Evolutionary conservation across 257 asterid species (phyloP), one percentile per base, ranked within the genome.

Genomic region (Gentiana straminea): DNA sequence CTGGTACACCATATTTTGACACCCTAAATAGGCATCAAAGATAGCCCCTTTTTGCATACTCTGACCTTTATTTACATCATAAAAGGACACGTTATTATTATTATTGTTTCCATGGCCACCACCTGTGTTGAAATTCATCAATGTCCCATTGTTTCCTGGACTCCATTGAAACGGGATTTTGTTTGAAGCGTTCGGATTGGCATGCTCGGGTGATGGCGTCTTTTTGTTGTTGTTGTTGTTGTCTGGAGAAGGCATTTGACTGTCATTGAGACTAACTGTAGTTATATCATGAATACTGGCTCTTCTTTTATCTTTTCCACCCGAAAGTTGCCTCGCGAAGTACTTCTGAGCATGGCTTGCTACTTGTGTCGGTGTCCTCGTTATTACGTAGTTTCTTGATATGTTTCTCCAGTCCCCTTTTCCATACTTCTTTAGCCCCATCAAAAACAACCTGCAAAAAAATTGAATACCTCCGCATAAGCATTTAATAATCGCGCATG

Each of bases 281-380:
- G 98, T 92, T 52, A 88, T 92, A 49, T 92, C 98, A 15, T 92
- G 98, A 70, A 92, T 92, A 73, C 97, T 92, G 0, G 98, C 97
- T 43, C 98, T 76, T 68, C 94, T 77, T 70, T 88, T 88, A 51
- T 92, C 98, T 66, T 88, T 92, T 2, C 97, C 90, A 0, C 95
- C 94, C 0, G 97, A 83, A 35, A 81, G 90, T 47, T 88, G 98
- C 64, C 98, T 70, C 47, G 88, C 88, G 77, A 85, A 92, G 55
- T 87, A 92, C 73, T 92, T 92, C 55, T 92, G 98, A 32, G 98
- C 98, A 74, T 88, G 98, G 64, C 98, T 92, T 1, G 98, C 98
- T 4, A 92, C 98, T 69, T 92, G 98, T 11, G 98, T 88, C 6
- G 98, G 98, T 5, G 96, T 92, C 55, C 98, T 75, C 2, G 93